A percentile compares a stretch with the other conserved stretches of the same genome.
These are phyloP conservation scores for Leptomonas pyrrhocoris DNA, from an alignment of 208 protist species.

Conservation along the genomic window DNA sequence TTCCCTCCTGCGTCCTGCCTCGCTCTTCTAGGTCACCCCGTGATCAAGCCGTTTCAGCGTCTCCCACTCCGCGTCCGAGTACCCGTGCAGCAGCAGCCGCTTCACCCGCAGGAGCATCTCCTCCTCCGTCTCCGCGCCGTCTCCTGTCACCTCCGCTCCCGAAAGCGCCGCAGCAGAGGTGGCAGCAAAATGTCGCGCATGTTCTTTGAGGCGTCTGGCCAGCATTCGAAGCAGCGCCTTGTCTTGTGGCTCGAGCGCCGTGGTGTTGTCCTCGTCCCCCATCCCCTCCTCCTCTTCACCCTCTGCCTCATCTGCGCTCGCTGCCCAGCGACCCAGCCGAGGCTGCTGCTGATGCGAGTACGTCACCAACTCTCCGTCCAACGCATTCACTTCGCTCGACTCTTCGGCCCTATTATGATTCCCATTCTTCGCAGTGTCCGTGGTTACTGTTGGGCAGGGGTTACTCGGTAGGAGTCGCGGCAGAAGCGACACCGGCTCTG, in stretches of 20 bases:
- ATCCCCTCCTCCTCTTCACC: too few species aligned
- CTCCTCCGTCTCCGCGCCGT: slow-evolving; percentile 7
- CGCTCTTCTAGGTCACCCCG: slow-evolving; percentile 7
- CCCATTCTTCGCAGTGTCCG: too few species aligned
- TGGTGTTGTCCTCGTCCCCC: too few species aligned
- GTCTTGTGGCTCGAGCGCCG: not conserved
- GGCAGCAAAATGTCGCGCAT: not conserved
- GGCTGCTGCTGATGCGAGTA: not conserved
- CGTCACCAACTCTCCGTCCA: not conserved
- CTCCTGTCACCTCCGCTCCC: not conserved
- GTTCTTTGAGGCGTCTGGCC: slow-evolving; percentile 4
- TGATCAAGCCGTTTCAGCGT: slow-evolving; percentile 37
- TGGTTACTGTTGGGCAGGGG: not conserved
- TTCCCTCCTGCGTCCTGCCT: not conserved
- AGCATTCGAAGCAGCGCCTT: not conserved
- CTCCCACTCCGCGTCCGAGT: slow-evolving; percentile 63
- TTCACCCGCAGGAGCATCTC: slow-evolving; percentile 17
- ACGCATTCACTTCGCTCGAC: not conserved
- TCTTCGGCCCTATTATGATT: too few species aligned
- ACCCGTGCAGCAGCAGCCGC: slow-evolving; percentile 54
- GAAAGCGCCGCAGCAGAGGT: too few species aligned
- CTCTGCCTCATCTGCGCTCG: not conserved
- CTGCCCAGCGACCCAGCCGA: not conserved
- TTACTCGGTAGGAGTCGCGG: not conserved
- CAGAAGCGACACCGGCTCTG: slow-evolving; percentile 17